Evolutionary conservation across 257 asterid species (phyloP), one percentile per base, ranked within the genome.

Genomic region (Forsythia suspensa): DNA sequence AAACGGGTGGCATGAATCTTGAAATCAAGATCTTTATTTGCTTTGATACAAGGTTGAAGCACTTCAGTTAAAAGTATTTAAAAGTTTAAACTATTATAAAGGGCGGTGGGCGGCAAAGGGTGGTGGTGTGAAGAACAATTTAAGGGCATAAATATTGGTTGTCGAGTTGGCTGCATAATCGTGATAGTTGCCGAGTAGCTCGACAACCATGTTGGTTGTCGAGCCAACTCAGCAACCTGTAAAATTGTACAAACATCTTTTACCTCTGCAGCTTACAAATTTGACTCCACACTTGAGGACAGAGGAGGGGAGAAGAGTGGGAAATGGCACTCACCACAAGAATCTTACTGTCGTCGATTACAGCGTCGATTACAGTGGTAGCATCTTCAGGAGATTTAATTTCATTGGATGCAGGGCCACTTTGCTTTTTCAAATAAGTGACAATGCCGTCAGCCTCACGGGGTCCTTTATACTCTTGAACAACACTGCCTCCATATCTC

Each of bases 391-490:
- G 68, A 36, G 97, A 88, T 86, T 90, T 89, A 63, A 95, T 80
- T 82, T 91, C 93, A 71, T 51, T 21, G 10, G 97, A 87, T 18
- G 98, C 96, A 72, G 98, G 98, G 48, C 98, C 98, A 82, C 92
- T 89, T 82, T 92, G 95, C 82, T 90, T 95, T 82, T 85, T 90
- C 79, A 95, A 79, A 66, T 89, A 89, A 73, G 84, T 44, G 40
- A 89, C 92, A 72, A 95, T 95, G 16, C 98, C 98, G 59, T 95
- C 97, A 0, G 97, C 96, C 55, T 91, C 98, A 41, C 95, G 90
- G 75, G 98, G 97, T 73, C 98, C 98, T 86, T 91, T 93, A 85
- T 87, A 95, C 2, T 95, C 98, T 80, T 93, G 97, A 84, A 87
- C 87, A 71, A 83, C 75, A 48, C 94, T 89, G 8, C 96, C 98